phyloP scores from a whole-genome alignment of 129 eudicot genomes.

The Lactuca saligna region DNA sequence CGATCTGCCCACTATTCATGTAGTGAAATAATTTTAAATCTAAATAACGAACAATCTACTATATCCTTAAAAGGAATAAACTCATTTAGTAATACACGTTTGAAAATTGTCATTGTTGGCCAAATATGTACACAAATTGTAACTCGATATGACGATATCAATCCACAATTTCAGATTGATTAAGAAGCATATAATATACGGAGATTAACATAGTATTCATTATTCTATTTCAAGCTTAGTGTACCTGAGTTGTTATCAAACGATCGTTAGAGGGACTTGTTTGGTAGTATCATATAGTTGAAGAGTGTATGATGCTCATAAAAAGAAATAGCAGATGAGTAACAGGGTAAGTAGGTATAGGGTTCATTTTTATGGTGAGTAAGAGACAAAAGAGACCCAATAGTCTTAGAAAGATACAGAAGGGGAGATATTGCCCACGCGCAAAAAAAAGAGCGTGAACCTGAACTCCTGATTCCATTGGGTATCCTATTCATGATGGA shows the following conservation, averaged over 20 bases:
- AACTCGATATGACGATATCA: background rate
- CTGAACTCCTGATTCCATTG: background rate
- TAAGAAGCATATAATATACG: background rate
- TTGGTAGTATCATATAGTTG: background rate
- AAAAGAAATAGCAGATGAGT: constrained; percentile 5
- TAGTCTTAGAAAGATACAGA: constrained; percentile 32
- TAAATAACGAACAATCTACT: background rate
- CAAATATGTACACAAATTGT: background rate
- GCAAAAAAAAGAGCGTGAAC: background rate
- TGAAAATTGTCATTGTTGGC: background rate
- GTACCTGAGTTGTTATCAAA: too few relatives aligned
- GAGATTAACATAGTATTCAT: background rate
- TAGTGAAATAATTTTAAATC: background rate
- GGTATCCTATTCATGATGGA: constrained; percentile 32
- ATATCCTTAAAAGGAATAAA: background rate
- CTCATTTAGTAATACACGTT: too few relatives aligned
- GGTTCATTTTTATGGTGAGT: constrained; percentile 28
- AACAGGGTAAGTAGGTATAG: constrained; percentile 25
- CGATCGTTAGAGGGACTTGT: background rate
- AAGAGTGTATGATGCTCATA: background rate
- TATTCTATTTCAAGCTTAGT: too few relatives aligned
- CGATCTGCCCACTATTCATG: background rate
- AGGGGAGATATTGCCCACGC: background rate
- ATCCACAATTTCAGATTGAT: background rate
- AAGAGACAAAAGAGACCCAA: constrained; percentile 31